Evolutionary conservation across 2,329 filamentous ascomycete species (phyloP).

Genomic region (Phyllosticta citribraziliensis): DNA sequence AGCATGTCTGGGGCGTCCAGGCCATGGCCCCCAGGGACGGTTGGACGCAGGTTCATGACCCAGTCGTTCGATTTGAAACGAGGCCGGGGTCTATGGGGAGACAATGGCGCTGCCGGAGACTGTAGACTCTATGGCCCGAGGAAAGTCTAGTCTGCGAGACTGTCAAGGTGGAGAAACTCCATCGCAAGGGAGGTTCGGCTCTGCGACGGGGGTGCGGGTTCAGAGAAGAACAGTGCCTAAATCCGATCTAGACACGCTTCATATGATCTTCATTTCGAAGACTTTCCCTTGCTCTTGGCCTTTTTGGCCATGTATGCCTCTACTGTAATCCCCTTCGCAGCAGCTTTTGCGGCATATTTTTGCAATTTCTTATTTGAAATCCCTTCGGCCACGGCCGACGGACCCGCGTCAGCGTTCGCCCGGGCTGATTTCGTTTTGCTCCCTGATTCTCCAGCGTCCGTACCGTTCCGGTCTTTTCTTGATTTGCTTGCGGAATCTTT

Average conservation of each 20-base stretch:
- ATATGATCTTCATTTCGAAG: neutral
- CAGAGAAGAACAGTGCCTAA: neutral
- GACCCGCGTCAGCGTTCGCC: neutral
- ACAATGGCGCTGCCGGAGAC: neutral
- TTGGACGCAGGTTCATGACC: neutral
- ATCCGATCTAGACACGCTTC: neutral
- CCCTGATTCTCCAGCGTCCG: neutral
- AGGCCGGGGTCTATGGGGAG: neutral
- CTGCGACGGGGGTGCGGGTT: neutral
- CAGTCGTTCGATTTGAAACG: neutral
- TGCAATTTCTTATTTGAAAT: conserved; percentile 2
- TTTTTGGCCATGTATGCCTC: conserved; percentile 30
- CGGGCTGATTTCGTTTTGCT: neutral
- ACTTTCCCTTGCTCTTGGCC: conserved; percentile 5
- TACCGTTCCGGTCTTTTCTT: conserved; percentile 12
- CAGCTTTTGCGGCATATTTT: conserved; percentile 6
- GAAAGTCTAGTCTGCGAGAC: neutral
- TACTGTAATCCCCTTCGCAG: conserved; percentile 27
- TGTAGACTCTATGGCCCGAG: neutral
- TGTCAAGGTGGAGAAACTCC: neutral
- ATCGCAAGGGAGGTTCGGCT: neutral
- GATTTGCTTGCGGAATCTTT: neutral
- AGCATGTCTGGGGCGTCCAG: neutral
- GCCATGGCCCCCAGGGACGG: neutral
- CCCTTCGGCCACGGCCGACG: neutral